Conservation (phyloP, 805 yeast species). For the Wickerhamiella occidentalis region DNA sequence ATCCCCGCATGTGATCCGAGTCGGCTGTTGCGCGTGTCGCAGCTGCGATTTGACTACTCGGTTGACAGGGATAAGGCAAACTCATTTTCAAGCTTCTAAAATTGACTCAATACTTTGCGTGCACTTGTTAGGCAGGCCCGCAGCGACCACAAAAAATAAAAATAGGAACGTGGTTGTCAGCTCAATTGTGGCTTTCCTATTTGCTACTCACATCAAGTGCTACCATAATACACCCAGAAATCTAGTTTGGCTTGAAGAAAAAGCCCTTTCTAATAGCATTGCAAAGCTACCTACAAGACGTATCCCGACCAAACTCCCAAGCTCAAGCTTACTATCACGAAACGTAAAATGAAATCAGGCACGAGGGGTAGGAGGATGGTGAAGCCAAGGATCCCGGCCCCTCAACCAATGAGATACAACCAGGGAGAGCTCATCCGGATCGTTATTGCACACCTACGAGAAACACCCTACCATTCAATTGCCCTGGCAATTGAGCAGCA, state of each 20-base stretch:
- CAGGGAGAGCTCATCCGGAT: not conserved
- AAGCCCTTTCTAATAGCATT: too few species aligned
- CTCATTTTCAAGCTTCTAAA: too few species aligned
- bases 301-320: not conserved
- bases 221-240: too few species aligned
- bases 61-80: too few species aligned
- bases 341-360: slow-evolving; percentile 1
- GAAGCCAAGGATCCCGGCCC: not conserved
- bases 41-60: too few species aligned
- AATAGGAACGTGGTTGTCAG: too few species aligned
- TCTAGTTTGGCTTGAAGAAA: too few species aligned
- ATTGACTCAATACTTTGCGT: too few species aligned
- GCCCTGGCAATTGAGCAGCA: not conserved
- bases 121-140: too few species aligned
- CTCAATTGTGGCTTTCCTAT: not conserved
- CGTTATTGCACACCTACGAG: not conserved
- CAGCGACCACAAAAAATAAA: too few species aligned
- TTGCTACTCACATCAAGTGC: not conserved
- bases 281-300: not conserved
- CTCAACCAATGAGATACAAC: not conserved
- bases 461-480: not conserved
- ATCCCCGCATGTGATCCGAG: not conserved
- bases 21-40: not conserved
- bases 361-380: not conserved
- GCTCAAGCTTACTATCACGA: not conserved